These are phyloP conservation scores for Hypsizygus marmoreus DNA, from an alignment of 768 basidiomycete genomes.

Conservation along the genomic window DNA sequence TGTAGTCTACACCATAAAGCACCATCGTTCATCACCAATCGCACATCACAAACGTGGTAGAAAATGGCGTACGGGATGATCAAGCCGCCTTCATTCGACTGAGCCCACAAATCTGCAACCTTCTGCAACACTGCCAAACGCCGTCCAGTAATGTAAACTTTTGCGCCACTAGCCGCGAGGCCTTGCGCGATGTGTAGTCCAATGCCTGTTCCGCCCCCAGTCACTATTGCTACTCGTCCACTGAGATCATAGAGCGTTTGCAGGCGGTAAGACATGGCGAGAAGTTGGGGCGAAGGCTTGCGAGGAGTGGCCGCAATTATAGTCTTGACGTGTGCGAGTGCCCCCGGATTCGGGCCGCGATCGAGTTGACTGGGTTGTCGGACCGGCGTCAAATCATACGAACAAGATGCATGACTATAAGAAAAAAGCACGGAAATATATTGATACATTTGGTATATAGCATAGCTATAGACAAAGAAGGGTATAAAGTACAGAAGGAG, in stretches of 20 bases:
- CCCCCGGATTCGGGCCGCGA: constrained; percentile 13
- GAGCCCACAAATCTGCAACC: constrained; percentile 49
- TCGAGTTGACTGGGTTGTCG: constrained; percentile 1
- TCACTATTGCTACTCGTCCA: constrained; percentile 58
- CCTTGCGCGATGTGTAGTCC: constrained; percentile 70
- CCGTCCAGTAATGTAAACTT: constrained; percentile 78
- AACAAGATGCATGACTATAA: no score
- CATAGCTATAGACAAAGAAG: not conserved
- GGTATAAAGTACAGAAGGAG: not conserved
- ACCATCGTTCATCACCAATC: constrained; percentile 4
- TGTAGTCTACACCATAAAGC: constrained; percentile 36
- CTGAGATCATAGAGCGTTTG: constrained; percentile 50
- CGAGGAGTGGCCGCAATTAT: constrained; percentile 9
- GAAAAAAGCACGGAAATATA: no score
- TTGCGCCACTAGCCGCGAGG: constrained; percentile 76
- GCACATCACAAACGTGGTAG: not conserved
- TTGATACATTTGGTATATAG: no score
- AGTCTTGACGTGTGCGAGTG: not conserved
- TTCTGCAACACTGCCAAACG: constrained; percentile 65
- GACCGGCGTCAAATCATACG: no score
- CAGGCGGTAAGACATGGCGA: constrained; percentile 32
- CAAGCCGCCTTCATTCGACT: constrained; percentile 43
- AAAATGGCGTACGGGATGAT: constrained; percentile 55
- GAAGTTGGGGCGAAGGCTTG: constrained; percentile 10
- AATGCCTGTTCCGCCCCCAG: constrained; percentile 56